phyloP scores from a whole-genome alignment of 2,329 filamentous ascomycete genomes.

The Paecilomyces formosus region DNA sequence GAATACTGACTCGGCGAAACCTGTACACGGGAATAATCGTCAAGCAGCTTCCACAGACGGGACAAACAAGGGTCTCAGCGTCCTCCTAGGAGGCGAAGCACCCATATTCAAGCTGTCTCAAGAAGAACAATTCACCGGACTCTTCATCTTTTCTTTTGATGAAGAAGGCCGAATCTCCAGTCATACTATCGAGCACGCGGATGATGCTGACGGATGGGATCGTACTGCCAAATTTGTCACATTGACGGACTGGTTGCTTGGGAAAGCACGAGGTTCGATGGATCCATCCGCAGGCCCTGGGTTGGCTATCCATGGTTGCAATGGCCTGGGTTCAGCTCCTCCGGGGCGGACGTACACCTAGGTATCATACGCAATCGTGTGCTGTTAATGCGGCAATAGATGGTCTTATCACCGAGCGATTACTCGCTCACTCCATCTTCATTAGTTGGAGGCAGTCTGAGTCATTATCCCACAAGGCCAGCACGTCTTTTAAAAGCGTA shows the following conservation, averaged over 20 bases:
- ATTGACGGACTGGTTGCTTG: slow-evolving; percentile 89
- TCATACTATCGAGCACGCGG: slow-evolving; percentile 90
- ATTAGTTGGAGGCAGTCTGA: too few relatives aligned
- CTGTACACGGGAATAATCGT: slow-evolving; percentile 7
- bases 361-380: background rate
- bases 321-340: slow-evolving; percentile 5
- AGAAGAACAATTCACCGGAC: slow-evolving; percentile 73
- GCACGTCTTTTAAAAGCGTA: background rate
- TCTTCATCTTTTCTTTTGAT: slow-evolving; percentile 97
- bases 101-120: slow-evolving; percentile 45
- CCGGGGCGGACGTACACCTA: background rate
- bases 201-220: slow-evolving; percentile 77
- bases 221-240: slow-evolving; percentile 78
- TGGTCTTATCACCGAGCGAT: too few relatives aligned
- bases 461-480: too few relatives aligned
- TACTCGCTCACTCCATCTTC: background rate
- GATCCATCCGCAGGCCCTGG: slow-evolving; percentile 19
- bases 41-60: slow-evolving; percentile 17
- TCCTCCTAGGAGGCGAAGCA: slow-evolving; percentile 47
- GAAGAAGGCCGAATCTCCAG: slow-evolving; percentile 71
- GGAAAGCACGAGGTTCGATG: slow-evolving; percentile 56
- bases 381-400: background rate
- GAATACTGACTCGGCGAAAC: slow-evolving; percentile 6
- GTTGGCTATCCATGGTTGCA: slow-evolving; percentile 19
- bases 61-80: slow-evolving; percentile 33